phyloP scores from a whole-genome alignment of 139 green algal genomes.

The Picochlorum sp. region DNA sequence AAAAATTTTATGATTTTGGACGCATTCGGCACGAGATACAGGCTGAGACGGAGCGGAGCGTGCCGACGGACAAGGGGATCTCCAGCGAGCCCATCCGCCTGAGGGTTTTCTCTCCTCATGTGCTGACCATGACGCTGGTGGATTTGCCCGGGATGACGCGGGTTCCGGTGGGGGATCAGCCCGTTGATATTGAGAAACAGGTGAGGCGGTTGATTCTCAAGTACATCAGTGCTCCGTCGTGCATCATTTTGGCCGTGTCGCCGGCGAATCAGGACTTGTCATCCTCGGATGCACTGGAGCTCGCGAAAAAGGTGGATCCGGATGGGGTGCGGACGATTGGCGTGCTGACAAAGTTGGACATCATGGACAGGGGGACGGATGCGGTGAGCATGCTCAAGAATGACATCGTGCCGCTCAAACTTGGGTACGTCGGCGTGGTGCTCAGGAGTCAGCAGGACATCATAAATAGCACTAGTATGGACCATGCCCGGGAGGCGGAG shows the following conservation, averaged over 20 bases:
- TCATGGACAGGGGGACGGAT: constrained; percentile 97
- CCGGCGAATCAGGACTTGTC: constrained; percentile 93
- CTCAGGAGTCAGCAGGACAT: constrained; percentile 75
- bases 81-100: constrained; percentile 93
- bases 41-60: constrained; percentile 80
- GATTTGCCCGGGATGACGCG: constrained; percentile 94
- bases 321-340: constrained; percentile 59
- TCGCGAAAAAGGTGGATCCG: constrained; percentile 82
- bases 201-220: constrained; percentile 78
- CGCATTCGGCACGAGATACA: constrained; percentile 84
- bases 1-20: constrained; percentile 86
- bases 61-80: constrained; percentile 84
- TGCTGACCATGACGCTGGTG: constrained; percentile 97
- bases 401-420: constrained; percentile 76
- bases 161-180: constrained; percentile 97
- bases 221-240: constrained; percentile 81
- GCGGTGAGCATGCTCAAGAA: constrained; percentile 70
- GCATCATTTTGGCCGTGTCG: constrained; percentile 89
- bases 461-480: constrained; percentile 23
- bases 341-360: constrained; percentile 95
- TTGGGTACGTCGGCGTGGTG: constrained; percentile 90
- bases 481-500: constrained; percentile 34
- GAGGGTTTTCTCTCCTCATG: constrained; percentile 83
- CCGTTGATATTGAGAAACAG: constrained; percentile 84
- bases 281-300: constrained; percentile 87